Conservation (phyloP, 805 yeast species). For the Saccharomycopsis microspora region DNA sequence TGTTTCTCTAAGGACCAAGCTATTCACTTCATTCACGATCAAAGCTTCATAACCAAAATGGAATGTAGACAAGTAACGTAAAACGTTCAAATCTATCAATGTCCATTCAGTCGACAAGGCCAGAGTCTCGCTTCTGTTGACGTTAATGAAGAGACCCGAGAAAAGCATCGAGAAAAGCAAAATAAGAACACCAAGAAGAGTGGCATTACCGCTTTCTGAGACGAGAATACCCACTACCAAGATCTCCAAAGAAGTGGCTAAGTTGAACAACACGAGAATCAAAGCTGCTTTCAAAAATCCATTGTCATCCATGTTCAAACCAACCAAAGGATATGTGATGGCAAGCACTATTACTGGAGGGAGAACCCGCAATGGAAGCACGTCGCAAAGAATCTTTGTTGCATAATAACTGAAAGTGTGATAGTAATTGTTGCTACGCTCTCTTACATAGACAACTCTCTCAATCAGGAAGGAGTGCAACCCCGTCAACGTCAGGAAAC, state of each 20-base stretch:
- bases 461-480: conserved; percentile 82
- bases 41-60: conserved; percentile 94
- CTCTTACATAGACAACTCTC: conserved; percentile 81
- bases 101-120: conserved; percentile 22
- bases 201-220: conserved; percentile 86
- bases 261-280: conserved; percentile 71
- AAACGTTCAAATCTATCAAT: conserved; percentile 48
- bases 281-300: conserved; percentile 61
- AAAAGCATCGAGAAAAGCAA: conserved; percentile 77
- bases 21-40: conserved; percentile 85
- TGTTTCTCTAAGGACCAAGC: conserved; percentile 70
- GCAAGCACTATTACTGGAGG: conserved; percentile 80
- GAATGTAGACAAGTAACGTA: conserved; percentile 80
- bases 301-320: conserved; percentile 65
- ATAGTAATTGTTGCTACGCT: conserved; percentile 90
- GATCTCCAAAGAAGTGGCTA: conserved; percentile 77
- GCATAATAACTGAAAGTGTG: conserved; percentile 76
- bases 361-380: conserved; percentile 82
- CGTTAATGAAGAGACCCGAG: conserved; percentile 89
- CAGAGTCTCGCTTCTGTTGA: conserved; percentile 29
- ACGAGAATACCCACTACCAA: conserved; percentile 80
- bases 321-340: conserved; percentile 83
- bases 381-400: conserved; percentile 82
- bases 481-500: conserved; percentile 88
- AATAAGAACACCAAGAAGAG: conserved; percentile 75